Evolutionary conservation across 177 flowering plant genomes (phyloP), one percentile per base, ranked within the genome.

Genomic region (Vitis hybrid): DNA sequence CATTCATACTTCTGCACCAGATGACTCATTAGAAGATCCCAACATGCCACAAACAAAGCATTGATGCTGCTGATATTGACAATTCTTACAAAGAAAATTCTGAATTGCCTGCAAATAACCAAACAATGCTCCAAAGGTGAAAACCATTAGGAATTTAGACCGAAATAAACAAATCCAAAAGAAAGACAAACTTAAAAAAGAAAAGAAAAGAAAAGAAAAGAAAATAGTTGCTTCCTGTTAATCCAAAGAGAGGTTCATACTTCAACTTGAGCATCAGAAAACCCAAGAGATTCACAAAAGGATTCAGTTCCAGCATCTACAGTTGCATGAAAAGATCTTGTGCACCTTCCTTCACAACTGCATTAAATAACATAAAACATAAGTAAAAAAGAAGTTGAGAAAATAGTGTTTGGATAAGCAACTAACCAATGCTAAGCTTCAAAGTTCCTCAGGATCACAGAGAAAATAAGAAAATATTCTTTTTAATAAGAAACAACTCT

Each of bases 291-390:
- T 71, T 77, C 72, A 74, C 96, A 91, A 2, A 15, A 5, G 11
- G 86, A 72, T 0, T 82, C 86, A 48, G 23, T 48, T 21, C 88
- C 92, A 69, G 77, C 83, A 52, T 69, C 83, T 73, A 13, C 52
- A 52, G 86, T 85, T 54, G 89, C 81, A 82, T 91, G 93, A 70
- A 91, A 91, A 11, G 88, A 84, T 77, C 97, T 80, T 77, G 84
- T 51, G 76, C 97, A 91, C 50, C 64, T 68, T 15, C 93, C 93
- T 70, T 91, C 89, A 84, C 97, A 91, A 65, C 97, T 91, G 80
- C 54, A 69, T 56, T 10, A 40, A 5, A 68, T 66, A 32, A 62
- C 23, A 64, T 0, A 48, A 64, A 66, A 55, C 45, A 40, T 40
- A 40, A 40, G 45, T 7, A 40, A 7, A 40, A 6, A 40, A 40